phyloP scores from a whole-genome alignment of 2,329 filamentous ascomycete genomes.

The Verruconis gallopava region DNA sequence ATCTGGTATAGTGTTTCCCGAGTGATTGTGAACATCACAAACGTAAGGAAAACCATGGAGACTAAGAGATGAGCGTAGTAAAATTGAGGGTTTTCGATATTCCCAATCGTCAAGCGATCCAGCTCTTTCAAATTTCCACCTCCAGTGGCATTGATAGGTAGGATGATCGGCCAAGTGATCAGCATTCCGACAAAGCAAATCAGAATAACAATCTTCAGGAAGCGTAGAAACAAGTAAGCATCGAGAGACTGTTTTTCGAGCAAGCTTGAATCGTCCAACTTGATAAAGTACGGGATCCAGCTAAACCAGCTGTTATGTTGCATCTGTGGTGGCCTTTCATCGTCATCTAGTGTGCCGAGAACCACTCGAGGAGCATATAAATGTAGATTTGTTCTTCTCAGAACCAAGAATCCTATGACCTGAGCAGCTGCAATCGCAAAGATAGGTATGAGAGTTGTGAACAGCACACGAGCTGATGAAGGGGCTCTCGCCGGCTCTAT shows the following conservation, averaged over 20 bases:
- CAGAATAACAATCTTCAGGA: slow-evolving; percentile 63
- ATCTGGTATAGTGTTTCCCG: slow-evolving; percentile 85
- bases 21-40: slow-evolving; percentile 78
- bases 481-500: too few species aligned
- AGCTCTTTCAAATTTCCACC: slow-evolving; percentile 52
- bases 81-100: slow-evolving; percentile 50
- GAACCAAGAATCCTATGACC: slow-evolving; percentile 37
- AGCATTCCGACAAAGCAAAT: slow-evolving; percentile 73
- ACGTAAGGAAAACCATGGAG: slow-evolving; percentile 71
- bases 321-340: slow-evolving; percentile 11
- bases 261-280: slow-evolving; percentile 58
- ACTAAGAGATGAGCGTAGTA: slow-evolving; percentile 75
- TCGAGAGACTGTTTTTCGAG: slow-evolving; percentile 88
- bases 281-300: slow-evolving; percentile 37
- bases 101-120: slow-evolving; percentile 66
- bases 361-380: slow-evolving; percentile 43
- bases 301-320: slow-evolving; percentile 21
- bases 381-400: slow-evolving; percentile 36
- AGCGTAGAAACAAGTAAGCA: slow-evolving; percentile 80
- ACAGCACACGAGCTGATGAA: slow-evolving; percentile 26
- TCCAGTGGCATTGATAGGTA: slow-evolving; percentile 81
- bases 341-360: slow-evolving; percentile 3
- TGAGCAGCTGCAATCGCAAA: slow-evolving; percentile 36
- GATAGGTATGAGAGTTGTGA: slow-evolving; percentile 43
- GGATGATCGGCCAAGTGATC: slow-evolving; percentile 79